Evolutionary conservation across 2,329 filamentous ascomycete genomes (phyloP), one percentile per base, ranked within the genome.

Genomic region (Cytospora piceicola): DNA sequence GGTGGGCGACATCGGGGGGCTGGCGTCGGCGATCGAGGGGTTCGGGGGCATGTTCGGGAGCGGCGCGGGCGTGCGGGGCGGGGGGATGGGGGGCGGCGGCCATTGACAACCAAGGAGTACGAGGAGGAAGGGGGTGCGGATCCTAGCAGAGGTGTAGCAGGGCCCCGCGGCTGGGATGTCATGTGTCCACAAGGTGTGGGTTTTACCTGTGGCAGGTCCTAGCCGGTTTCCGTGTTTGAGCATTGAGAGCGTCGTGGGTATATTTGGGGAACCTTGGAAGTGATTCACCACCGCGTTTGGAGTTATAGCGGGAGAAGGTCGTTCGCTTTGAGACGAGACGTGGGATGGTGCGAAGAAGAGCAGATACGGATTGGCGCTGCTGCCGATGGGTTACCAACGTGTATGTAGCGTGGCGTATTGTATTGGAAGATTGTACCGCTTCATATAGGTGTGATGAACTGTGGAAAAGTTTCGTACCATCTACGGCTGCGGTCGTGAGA

Each of bases 1-100:
- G 65, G 77, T 86, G 52, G 78, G 79, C 8, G 83, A 83, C 62
- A 83, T 80, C 32, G 77, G 75, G 3, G 72, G 75, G 9, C 72
- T 83, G 68, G 74, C 75, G 29, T 78, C 78, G 42, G 75, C 55
- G 14, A 42, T 83, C 30, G 85, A 86, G 67, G 76, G 77, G 12
- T 86, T 85, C 69, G 78, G 78, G 30, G 77, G 73, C 32, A 80
- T 86, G 72, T 85, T 86, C 71, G 78, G 77, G 4, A 75, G 71
- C 75, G 46, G 77, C 76, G 58, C 77, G 77, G 15, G 76, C 74
- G 36, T 53, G n/a, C 58, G 36, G 29, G 63, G 32, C 15, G 27
- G 42, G 27, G 74, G 74, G 39, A 66, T 79, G 64, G 74, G 66
- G 69, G 77, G 71, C 68, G 77, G 71, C 5, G 69, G 72, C 27